Evolutionary conservation across 352 stramenopile species (phyloP).

Genomic region (Peronospora farinosa): DNA sequence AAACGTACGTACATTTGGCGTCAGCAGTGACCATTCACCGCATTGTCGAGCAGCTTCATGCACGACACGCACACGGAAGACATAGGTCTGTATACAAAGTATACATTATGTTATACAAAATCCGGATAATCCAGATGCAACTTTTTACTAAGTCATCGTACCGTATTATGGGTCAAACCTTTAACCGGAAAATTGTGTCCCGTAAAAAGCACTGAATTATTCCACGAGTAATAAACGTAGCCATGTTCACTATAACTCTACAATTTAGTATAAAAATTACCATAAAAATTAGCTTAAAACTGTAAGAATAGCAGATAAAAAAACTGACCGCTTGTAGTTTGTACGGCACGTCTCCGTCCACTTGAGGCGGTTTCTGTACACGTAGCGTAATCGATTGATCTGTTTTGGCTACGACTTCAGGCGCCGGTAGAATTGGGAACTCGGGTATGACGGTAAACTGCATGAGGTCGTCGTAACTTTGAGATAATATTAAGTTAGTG

Average conservation of each 20-base stretch:
- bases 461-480: constrained; percentile 5
- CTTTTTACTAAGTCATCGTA: constrained; percentile 18
- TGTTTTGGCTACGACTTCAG: constrained; percentile 70
- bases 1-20: constrained; percentile 71
- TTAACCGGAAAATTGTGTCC: constrained; percentile 62
- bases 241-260: constrained; percentile 77
- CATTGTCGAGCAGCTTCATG: constrained; percentile 52
- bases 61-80: constrained; percentile 70
- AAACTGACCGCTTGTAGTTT: constrained; percentile 45
- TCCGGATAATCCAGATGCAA: background rate
- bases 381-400: constrained; percentile 67
- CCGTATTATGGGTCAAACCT: constrained; percentile 61
- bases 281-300: background rate
- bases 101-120: background rate
- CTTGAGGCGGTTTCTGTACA: constrained; percentile 27
- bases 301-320: constrained; percentile 1
- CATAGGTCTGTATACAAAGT: constrained; percentile 45
- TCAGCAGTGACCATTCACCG: constrained; percentile 72
- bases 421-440: constrained; percentile 44
- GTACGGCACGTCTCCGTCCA: constrained; percentile 39
- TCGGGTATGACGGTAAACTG: constrained; percentile 55
- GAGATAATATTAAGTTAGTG: too few species aligned
- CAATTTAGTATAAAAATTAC: constrained; percentile 1
- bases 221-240: constrained; percentile 87
- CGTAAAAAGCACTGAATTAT: constrained; percentile 56